Conservation (phyloP, 805 yeast genomes). For the Barnettozyma sp. region DNA sequence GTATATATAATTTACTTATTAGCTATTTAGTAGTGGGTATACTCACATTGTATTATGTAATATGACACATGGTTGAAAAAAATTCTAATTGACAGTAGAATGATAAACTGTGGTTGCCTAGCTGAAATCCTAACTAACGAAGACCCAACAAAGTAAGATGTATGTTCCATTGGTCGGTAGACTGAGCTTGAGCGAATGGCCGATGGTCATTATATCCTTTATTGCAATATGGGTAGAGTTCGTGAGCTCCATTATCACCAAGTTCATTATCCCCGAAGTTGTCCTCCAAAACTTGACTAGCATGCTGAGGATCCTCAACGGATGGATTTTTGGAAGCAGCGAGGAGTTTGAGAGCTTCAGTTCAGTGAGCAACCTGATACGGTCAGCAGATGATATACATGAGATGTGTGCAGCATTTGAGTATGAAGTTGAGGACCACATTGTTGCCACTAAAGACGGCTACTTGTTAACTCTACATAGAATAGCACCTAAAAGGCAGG, state of each 20-base stretch:
- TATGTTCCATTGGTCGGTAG: constrained; percentile 39
- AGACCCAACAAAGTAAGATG: constrained; percentile 7
- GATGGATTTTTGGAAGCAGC: constrained; percentile 2
- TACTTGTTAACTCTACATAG: constrained; percentile 74
- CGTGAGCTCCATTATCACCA: constrained; percentile 37
- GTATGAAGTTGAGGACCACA: constrained; percentile 64
- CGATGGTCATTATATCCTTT: constrained; percentile 38
- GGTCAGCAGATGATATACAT: constrained; percentile 47
- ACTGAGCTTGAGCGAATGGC: constrained; percentile 43
- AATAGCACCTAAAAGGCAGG: constrained; percentile 37
- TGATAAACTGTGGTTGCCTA: too few species aligned
- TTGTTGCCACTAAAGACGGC: constrained; percentile 72
- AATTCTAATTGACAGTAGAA: not conserved
- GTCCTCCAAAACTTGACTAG: constrained; percentile 33
- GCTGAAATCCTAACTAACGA: too few species aligned
- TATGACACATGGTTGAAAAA: not conserved
- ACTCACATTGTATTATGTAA: too few species aligned
- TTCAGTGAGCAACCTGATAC: constrained; percentile 28
- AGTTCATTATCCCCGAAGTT: constrained; percentile 35
- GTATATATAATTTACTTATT: not conserved
- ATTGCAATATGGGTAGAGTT: constrained; percentile 45
- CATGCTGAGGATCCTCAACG: constrained; percentile 4
- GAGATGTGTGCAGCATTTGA: constrained; percentile 66
- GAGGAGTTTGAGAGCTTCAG: constrained; percentile 14
- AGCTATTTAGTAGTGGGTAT: not conserved